Evolutionary conservation across 768 basidiomycete species (phyloP).

Genomic region (Nidula microcarpa): DNA sequence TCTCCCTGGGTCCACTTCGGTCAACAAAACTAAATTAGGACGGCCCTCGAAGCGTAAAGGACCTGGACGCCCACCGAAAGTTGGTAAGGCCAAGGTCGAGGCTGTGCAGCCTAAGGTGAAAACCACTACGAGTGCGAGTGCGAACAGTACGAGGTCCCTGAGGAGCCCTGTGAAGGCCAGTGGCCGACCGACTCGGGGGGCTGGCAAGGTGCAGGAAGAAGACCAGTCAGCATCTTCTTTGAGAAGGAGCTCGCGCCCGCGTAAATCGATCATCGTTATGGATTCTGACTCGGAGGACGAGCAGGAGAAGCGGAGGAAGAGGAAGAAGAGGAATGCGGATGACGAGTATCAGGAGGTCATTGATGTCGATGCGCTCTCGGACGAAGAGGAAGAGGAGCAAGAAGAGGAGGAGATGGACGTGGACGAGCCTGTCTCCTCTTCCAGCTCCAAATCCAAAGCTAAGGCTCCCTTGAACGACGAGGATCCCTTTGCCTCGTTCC

Average conservation of each 20-base stretch:
- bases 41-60: conserved; percentile 8
- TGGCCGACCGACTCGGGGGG: conserved; percentile 6
- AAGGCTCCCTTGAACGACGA: neutral
- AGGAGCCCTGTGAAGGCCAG: neutral
- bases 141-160: conserved; percentile 4
- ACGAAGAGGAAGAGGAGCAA: conserved; percentile 13
- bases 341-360: conserved; percentile 14
- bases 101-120: neutral
- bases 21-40: neutral
- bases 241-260: conserved; percentile 10
- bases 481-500: conserved; percentile 40
- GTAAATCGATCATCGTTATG: conserved; percentile 14
- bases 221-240: neutral
- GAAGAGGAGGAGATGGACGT: conserved; percentile 11
- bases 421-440: conserved; percentile 2
- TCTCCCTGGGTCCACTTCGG: conserved; percentile 11
- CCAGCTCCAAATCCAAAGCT: too few relatives aligned
- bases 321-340: too few relatives aligned
- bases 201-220: conserved; percentile 5
- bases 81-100: neutral
- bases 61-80: conserved; percentile 11
- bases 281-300: conserved; percentile 1
- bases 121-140: conserved; percentile 10
- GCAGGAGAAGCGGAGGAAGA: conserved; percentile 5
- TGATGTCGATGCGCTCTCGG: conserved; percentile 7